A percentile compares a stretch with the other conserved stretches of the same genome.
Evolutionary conservation across 2,329 filamentous ascomycete species (phyloP).

Genomic region (Elsinoe australis): DNA sequence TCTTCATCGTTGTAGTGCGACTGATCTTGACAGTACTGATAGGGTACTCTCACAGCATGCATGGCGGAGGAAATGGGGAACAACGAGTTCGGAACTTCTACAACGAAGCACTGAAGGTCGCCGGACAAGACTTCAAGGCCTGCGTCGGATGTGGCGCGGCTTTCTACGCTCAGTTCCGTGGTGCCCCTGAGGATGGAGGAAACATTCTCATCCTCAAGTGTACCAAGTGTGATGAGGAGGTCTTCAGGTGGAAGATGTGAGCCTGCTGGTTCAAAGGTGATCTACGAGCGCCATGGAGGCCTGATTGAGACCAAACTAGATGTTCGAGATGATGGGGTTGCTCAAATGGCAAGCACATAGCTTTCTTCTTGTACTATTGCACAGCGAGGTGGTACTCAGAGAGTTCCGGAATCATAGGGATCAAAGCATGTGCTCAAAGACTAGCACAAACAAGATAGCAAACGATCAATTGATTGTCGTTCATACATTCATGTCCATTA

Average conservation of each 20-base stretch:
- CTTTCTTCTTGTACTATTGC: too few species aligned
- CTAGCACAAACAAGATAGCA: too few species aligned
- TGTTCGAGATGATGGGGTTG: too few species aligned
- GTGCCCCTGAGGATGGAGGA: constrained; percentile 5
- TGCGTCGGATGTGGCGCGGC: not conserved
- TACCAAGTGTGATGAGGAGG: constrained; percentile 13
- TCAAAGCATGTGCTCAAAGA: too few species aligned
- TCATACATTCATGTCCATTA: too few species aligned
- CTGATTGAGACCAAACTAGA: too few species aligned
- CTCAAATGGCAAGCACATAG: too few species aligned
- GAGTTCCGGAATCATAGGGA: too few species aligned
- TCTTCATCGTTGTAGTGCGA: not conserved
- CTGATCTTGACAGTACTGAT: not conserved
- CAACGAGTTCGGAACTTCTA: constrained; percentile 5
- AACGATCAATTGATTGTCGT: too few species aligned
- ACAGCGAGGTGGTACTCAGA: too few species aligned
- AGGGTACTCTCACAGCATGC: not conserved
- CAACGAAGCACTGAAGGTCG: constrained; percentile 10
- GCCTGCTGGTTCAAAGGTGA: too few species aligned
- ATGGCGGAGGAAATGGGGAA: not conserved
- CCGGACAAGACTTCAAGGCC: constrained; percentile 12
- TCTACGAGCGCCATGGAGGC: too few species aligned
- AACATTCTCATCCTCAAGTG: constrained; percentile 16
- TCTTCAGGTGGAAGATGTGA: constrained; percentile 12
- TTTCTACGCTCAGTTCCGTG: constrained; percentile 14